Conservation (phyloP, 129 eudicot genomes). For the Flaveria brownii region DNA sequence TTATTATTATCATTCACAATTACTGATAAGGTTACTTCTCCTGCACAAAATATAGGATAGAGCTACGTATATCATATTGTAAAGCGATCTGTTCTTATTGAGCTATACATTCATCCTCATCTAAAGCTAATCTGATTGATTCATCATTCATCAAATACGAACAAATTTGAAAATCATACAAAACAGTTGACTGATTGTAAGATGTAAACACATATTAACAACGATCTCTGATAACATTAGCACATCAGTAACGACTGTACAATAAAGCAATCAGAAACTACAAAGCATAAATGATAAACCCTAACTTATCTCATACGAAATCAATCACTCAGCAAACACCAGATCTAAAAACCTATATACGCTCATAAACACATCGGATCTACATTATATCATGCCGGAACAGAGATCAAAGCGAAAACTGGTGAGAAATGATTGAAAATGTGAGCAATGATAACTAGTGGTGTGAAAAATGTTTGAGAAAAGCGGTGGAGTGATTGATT, state of each 20-base stretch:
- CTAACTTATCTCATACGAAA: background rate
- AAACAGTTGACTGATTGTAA: background rate
- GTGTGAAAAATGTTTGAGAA: no score
- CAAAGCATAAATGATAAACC: background rate
- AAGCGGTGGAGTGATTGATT: no score
- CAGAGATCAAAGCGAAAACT: background rate
- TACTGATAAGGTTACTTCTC: no score
- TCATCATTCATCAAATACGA: background rate
- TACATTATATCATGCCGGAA: background rate
- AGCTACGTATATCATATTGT: no score
- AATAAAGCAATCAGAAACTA: background rate
- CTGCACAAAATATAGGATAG: no score
- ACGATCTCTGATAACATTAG: background rate
- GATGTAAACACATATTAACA: background rate
- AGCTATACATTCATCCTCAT: background rate
- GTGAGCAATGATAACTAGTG: no score
- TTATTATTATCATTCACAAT: background rate
- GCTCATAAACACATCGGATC: background rate
- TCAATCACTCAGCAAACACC: background rate
- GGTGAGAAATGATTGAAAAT: background rate
- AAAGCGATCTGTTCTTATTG: background rate
- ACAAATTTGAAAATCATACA: background rate
- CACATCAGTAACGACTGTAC: background rate
- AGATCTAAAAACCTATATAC: constrained; percentile 3
- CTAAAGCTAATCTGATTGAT: background rate